A percentile compares a stretch with the other conserved stretches of the same genome.
phyloP scores from a whole-genome alignment of 2,329 filamentous ascomycete species.

The Cercospora sp. region DNA sequence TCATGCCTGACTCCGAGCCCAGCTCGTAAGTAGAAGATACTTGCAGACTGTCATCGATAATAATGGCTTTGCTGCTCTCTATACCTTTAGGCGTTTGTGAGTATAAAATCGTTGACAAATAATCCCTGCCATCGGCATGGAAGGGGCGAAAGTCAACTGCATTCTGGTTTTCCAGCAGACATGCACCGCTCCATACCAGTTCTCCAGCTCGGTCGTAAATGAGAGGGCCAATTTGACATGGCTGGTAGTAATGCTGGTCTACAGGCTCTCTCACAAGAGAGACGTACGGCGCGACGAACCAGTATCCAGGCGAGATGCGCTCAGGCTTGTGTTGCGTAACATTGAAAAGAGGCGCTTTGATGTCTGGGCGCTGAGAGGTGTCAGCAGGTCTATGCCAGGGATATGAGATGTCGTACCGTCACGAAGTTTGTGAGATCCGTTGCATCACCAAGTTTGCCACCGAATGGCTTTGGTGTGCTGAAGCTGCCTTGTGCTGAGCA shows the following conservation, averaged over 20 bases:
- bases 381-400: neutral
- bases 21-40: neutral
- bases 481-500: neutral
- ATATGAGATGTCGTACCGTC: neutral
- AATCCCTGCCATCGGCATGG: conserved; percentile 6
- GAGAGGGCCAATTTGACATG: conserved; percentile 22
- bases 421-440: conserved; percentile 8
- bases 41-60: conserved; percentile 11
- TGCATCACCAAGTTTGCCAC: conserved; percentile 7
- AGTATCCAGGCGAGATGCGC: conserved; percentile 24
- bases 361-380: conserved; percentile 21
- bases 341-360: conserved; percentile 23
- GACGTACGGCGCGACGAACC: conserved; percentile 27
- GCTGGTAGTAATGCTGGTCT: conserved; percentile 8
- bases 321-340: conserved; percentile 17
- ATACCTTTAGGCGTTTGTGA: neutral
- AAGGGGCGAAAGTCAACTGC: conserved; percentile 18
- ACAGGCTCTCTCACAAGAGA: conserved; percentile 15
- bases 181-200: conserved; percentile 26
- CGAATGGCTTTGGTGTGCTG: neutral
- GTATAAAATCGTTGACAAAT: conserved; percentile 11
- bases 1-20: neutral
- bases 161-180: conserved; percentile 17
- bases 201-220: conserved; percentile 27
- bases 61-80: conserved; percentile 10